phyloP scores from a whole-genome alignment of 2,329 filamentous ascomycete species.

The Fusarium sp. region DNA sequence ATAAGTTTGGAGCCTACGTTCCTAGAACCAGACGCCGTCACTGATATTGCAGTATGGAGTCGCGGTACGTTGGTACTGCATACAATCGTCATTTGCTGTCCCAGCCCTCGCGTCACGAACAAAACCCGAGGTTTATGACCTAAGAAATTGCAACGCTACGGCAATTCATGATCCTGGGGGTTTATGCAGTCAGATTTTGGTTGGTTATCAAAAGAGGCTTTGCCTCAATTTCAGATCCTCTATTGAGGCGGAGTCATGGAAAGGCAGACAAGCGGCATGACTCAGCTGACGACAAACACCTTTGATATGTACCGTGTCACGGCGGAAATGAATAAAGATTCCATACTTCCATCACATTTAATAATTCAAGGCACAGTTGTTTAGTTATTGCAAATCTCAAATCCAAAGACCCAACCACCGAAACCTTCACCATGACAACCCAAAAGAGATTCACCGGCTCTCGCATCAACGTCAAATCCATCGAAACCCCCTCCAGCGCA shows the following conservation, averaged over 20 bases:
- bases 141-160: too few species aligned
- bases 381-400: background rate
- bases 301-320: background rate
- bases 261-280: background rate
- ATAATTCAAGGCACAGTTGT: background rate
- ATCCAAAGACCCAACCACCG: background rate
- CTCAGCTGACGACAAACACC: background rate
- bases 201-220: background rate
- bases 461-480: background rate
- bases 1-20: background rate
- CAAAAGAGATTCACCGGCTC: background rate
- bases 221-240: background rate
- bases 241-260: background rate
- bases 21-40: background rate
- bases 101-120: too few species aligned
- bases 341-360: background rate
- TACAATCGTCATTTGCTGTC: background rate
- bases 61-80: background rate
- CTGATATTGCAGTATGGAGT: background rate
- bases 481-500: background rate
- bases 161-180: background rate
- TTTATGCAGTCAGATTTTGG: background rate
- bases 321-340: background rate
- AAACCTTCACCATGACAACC: background rate
- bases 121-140: too few species aligned